phyloP scores from a whole-genome alignment of 2,329 filamentous ascomycete genomes.

The Penicillium sp. region DNA sequence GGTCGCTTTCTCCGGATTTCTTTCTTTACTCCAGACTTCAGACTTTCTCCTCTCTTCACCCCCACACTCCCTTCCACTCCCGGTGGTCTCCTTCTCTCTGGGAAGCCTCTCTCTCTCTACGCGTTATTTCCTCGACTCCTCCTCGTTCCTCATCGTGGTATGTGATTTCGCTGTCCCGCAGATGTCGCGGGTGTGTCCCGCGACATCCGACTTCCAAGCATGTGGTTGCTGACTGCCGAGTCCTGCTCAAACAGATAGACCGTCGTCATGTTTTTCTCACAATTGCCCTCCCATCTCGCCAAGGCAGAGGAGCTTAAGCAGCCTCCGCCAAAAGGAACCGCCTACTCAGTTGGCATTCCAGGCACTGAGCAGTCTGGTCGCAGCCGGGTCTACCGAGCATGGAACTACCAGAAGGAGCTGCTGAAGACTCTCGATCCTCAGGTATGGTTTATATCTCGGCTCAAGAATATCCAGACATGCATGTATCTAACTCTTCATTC shows the following conservation, averaged over 20 bases:
- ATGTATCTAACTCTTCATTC: not conserved
- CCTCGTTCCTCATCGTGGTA: not conserved
- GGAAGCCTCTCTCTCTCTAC: not conserved
- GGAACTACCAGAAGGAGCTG: constrained; percentile 73
- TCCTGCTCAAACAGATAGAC: not conserved
- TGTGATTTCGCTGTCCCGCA: not conserved
- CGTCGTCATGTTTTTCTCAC: constrained; percentile 43
- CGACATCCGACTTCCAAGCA: constrained; percentile 3
- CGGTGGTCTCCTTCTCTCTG: constrained; percentile 47
- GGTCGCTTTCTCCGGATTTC: constrained; percentile 24
- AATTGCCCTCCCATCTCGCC: constrained; percentile 35
- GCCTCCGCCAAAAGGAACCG: constrained; percentile 72
- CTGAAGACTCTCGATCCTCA: constrained; percentile 73
- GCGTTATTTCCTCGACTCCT: not conserved
- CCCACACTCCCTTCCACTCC: constrained; percentile 10
- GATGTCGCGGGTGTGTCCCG: no score
- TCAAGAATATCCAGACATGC: not conserved
- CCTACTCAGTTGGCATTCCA: constrained; percentile 78
- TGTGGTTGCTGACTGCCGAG: constrained; percentile 1
- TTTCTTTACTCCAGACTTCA: constrained; percentile 17
- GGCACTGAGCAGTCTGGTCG: constrained; percentile 75
- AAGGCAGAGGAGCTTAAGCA: constrained; percentile 57
- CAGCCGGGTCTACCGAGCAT: constrained; percentile 80
- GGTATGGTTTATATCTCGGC: constrained; percentile 38
- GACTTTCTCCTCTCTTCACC: constrained; percentile 16